These are phyloP conservation scores for Corrigiola litoralis DNA, from an alignment of 179 eudicot species.

Conservation along the genomic window DNA sequence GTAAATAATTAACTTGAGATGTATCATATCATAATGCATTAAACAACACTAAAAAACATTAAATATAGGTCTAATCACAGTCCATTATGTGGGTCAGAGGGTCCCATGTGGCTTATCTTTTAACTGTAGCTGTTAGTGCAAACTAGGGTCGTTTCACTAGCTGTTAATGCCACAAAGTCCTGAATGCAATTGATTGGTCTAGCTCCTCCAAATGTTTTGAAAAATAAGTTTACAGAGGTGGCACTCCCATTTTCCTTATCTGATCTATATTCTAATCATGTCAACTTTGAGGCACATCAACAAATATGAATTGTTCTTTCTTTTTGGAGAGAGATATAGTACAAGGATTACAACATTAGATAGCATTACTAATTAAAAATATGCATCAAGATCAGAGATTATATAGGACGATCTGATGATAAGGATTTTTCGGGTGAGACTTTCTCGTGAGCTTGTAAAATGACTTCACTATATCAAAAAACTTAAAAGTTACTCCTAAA, in stretches of 20 bases:
- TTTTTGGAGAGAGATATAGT: too few relatives aligned
- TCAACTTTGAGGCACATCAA: slow-evolving; percentile 4
- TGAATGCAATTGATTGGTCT: slow-evolving; percentile 18
- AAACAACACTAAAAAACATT: slow-evolving; percentile 14
- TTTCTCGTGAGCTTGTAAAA: too few relatives aligned
- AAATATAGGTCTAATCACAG: slow-evolving; percentile 30
- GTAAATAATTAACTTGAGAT: slow-evolving; percentile 9
- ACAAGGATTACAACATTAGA: too few relatives aligned
- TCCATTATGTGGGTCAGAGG: slow-evolving; percentile 36
- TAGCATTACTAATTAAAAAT: too few relatives aligned
- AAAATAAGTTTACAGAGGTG: slow-evolving; percentile 3
- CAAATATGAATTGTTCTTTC: neutral
- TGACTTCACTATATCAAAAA: too few relatives aligned
- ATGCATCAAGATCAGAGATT: too few relatives aligned
- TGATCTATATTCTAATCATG: slow-evolving; percentile 17
- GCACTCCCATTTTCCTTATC: slow-evolving; percentile 7
- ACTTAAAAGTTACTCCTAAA: too few relatives aligned
- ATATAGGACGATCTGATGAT: too few relatives aligned
- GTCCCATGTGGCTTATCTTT: slow-evolving; percentile 51
- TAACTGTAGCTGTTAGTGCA: slow-evolving; percentile 30
- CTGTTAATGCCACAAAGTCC: slow-evolving; percentile 22
- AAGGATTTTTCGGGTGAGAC: too few relatives aligned
- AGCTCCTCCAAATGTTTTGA: slow-evolving; percentile 5
- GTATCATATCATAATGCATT: slow-evolving; percentile 15
- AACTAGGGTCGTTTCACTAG: slow-evolving; percentile 15